Conservation (phyloP, 2,329 filamentous ascomycete genomes). For the Neopestalotiopsis rosae region DNA sequence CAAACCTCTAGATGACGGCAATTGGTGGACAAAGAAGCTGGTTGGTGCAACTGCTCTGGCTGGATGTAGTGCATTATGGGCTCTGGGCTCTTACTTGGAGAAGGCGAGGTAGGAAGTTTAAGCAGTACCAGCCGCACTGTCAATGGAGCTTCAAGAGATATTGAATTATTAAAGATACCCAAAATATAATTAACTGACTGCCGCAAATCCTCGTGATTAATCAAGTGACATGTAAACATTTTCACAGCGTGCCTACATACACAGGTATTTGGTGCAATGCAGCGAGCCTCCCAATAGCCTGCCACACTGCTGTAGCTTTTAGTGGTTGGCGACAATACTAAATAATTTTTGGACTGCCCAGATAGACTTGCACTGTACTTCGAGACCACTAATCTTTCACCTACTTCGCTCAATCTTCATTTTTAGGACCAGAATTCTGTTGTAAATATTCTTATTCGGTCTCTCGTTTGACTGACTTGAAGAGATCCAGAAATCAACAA, state of each 20-base stretch:
- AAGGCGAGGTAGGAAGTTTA: constrained; percentile 24
- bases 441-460: neutral
- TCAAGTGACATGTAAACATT: neutral
- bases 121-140: constrained; percentile 4
- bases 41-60: constrained; percentile 65
- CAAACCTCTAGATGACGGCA: constrained; percentile 68
- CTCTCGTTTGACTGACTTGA: neutral
- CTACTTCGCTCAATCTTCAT: neutral
- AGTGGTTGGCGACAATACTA: neutral
- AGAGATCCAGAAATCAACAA: neutral
- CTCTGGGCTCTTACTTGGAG: constrained; percentile 58
- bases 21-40: constrained; percentile 71
- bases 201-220: neutral
- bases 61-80: constrained; percentile 67
- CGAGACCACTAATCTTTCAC: no score
- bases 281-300: neutral
- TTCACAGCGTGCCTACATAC: neutral
- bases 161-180: neutral
- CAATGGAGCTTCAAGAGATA: neutral
- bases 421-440: neutral
- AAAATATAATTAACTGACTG: neutral
- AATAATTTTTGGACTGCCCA: neutral
- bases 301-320: neutral
- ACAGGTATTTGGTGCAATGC: no score
- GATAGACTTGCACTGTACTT: no score